Base-by-base conservation (phyloP, 2,329 filamentous ascomycete species). In the Exophiala viscosa region DNA sequence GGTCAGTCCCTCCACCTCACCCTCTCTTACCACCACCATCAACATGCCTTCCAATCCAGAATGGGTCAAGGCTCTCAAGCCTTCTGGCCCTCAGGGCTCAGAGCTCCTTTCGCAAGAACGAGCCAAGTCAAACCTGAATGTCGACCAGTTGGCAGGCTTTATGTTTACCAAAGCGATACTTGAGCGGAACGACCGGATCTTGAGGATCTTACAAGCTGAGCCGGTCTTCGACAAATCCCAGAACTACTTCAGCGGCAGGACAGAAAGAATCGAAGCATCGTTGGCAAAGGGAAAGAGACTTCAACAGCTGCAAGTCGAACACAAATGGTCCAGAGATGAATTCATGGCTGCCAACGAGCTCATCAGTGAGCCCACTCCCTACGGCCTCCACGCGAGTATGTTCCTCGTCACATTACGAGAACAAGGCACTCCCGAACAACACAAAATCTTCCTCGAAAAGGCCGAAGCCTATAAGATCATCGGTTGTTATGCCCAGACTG, bases 401-500 rank as follows among this genome's bases (percentile, higher is more conserved):
- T 87, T 85, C 68, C 68, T 85, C 69, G 80, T 83, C 69, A 90
- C 87, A 0, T 75, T 90, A 31, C 76, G 79, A 23, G 85, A 87
- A 60, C 87, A 90, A 73, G 82, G 83, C 23, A 87, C 82, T 3
- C 79, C 85, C 0, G 85, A 87, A 65, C 88, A 91, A 67, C 83
- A 87, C 62, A 82, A 87, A 67, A 74, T 83, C 52, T 91, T 88
- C 74, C 76, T 89, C 32, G 80, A 86, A 65, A 80, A 75, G 34
- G 86, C 87, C 1, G 74, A 82, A 60, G 79, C 79, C 38, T 90
- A 89, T 70, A 76, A 88, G 65, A 81, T 83, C 63, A 86, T 90
- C 60, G 87, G 87, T 48, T 90, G 87, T 64, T 91, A 91, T 63
- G 87, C 87, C 6, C 87, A 91, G 70, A 91, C 87, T 0, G 87